Conservation (phyloP, 2,329 filamentous ascomycete species). For the Metarhizium album region DNA sequence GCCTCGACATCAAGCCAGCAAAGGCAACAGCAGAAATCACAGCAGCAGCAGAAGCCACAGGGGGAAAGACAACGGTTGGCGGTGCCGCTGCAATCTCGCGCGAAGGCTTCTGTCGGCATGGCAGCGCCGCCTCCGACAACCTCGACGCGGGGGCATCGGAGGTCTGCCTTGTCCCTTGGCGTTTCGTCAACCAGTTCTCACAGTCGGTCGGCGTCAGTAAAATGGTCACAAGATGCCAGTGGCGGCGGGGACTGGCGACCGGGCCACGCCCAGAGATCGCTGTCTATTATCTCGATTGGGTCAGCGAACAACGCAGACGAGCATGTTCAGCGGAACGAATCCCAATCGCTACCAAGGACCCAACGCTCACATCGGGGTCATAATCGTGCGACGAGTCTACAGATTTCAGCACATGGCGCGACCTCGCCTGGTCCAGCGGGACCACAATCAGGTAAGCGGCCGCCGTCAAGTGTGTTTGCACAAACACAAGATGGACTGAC, state of each 20-base stretch:
- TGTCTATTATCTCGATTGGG: conserved; percentile 74
- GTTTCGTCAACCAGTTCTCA: conserved; percentile 35
- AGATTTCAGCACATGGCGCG: conserved; percentile 40
- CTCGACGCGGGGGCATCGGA: conserved; percentile 45
- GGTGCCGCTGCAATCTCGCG: conserved; percentile 32
- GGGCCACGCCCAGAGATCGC: conserved; percentile 59
- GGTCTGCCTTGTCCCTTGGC: conserved; percentile 54
- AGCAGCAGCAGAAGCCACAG: conserved; percentile 14
- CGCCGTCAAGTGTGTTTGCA: background rate
- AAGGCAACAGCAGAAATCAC: conserved; percentile 12
- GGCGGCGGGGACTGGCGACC: conserved; percentile 19
- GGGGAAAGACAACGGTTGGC: conserved; percentile 26
- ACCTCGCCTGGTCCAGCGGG: conserved; percentile 35
- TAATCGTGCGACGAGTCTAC: conserved; percentile 69
- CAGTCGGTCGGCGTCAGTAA: conserved; percentile 34
- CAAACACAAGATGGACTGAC: conserved; percentile 2
- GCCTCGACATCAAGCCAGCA: conserved; percentile 32
- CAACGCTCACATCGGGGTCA: conserved; percentile 53
- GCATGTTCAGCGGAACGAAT: conserved; percentile 30
- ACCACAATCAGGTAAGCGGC: conserved; percentile 26
- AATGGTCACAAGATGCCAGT: conserved; percentile 30
- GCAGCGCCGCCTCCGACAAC: conserved; percentile 32
- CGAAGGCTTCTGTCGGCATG: conserved; percentile 31
- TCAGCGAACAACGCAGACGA: conserved; percentile 41
- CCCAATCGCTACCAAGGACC: conserved; percentile 27